Evolutionary conservation across 148 eudicot species (phyloP).

Genomic region (Limonium bicolor): DNA sequence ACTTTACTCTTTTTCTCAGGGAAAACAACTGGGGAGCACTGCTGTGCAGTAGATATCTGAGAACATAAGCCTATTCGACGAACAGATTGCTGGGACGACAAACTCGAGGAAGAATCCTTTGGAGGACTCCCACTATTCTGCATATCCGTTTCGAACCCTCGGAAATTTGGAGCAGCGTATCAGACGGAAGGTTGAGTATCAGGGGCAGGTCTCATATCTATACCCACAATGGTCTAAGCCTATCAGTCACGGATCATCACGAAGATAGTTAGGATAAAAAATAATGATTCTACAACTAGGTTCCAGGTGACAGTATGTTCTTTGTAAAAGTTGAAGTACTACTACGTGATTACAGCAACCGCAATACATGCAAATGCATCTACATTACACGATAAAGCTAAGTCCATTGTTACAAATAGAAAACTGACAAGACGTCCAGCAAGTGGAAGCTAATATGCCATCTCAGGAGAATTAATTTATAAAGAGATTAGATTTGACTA

Average conservation of each 20-base stretch:
- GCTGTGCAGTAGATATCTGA: conserved; percentile 74
- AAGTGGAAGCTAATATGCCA: too few relatives aligned
- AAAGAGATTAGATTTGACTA: too few relatives aligned
- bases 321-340: too few relatives aligned
- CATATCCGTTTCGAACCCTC: conserved; percentile 26
- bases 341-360: neutral
- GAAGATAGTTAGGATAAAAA: neutral
- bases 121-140: conserved; percentile 65
- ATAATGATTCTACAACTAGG: neutral
- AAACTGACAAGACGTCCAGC: too few relatives aligned
- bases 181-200: conserved; percentile 11
- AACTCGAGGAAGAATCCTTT: conserved; percentile 48
- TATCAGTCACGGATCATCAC: neutral
- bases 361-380: too few relatives aligned
- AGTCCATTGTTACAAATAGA: too few relatives aligned
- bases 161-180: conserved; percentile 6
- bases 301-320: too few relatives aligned
- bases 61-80: conserved; percentile 79
- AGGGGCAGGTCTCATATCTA: neutral
- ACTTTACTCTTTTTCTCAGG: conserved; percentile 89
- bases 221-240: neutral
- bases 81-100: conserved; percentile 68
- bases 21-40: conserved; percentile 82
- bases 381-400: too few relatives aligned
- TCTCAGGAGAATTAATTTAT: too few relatives aligned